Evolutionary conservation across 2,329 filamentous ascomycete species (phyloP).

Genomic region (Ophiostoma ips): DNA sequence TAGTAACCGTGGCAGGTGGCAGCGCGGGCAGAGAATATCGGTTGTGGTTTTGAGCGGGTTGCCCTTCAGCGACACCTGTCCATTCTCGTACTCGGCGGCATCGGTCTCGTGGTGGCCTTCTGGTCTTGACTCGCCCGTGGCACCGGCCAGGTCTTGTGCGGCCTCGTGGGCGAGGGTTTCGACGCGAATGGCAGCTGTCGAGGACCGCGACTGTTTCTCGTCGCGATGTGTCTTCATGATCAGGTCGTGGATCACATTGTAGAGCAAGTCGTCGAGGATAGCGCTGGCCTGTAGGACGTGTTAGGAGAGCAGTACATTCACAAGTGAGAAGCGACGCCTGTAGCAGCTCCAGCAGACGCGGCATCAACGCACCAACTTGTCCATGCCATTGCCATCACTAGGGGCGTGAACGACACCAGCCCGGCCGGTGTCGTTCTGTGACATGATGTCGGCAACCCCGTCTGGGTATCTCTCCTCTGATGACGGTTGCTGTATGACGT

Average conservation of each 20-base stretch:
- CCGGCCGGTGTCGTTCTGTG: constrained; percentile 29
- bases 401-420: constrained; percentile 42
- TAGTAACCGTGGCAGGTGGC: constrained; percentile 59
- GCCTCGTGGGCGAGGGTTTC: constrained; percentile 46
- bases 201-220: constrained; percentile 60
- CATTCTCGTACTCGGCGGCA: constrained; percentile 57
- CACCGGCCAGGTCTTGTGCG: constrained; percentile 30
- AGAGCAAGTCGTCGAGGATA: constrained; percentile 60
- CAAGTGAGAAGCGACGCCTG: not conserved
- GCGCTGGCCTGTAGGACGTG: constrained; percentile 34
- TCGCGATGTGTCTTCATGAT: constrained; percentile 62
- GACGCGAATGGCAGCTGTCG: constrained; percentile 49
- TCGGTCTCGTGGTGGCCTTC: constrained; percentile 49
- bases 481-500: not conserved
- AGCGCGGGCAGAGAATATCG: constrained; percentile 61
- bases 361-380: constrained; percentile 40
- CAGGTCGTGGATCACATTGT: constrained; percentile 64
- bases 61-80: constrained; percentile 52
- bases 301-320: not conserved
- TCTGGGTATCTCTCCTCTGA: not conserved
- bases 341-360: not conserved
- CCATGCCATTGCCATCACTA: constrained; percentile 38
- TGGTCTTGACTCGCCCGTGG: constrained; percentile 38
- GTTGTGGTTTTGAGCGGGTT: constrained; percentile 58
- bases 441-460: constrained; percentile 6